These are phyloP conservation scores for Aureococcus anophagefferens DNA, from an alignment of 108 stramenopile genomes.

Conservation along the genomic window DNA sequence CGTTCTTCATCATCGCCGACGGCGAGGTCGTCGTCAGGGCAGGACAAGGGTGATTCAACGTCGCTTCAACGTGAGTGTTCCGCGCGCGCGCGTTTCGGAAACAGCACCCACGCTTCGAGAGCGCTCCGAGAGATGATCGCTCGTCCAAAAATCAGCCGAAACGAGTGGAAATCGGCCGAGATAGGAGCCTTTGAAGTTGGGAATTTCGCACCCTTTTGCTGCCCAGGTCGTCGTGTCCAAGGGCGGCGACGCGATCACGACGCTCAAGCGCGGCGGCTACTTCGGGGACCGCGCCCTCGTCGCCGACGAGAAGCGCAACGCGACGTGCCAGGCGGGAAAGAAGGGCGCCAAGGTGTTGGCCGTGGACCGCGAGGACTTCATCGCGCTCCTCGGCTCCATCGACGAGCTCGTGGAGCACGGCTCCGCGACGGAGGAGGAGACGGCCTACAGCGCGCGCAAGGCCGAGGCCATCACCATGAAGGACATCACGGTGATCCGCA, in stretches of 20 bases:
- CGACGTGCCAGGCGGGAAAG: constrained; percentile 54
- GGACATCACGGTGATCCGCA: constrained; percentile 45
- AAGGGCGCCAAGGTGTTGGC: constrained; percentile 30
- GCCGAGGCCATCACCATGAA: constrained; percentile 14
- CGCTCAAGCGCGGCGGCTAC: constrained; percentile 58
- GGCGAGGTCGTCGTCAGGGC: constrained; percentile 59
- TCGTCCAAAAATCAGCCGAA: no score
- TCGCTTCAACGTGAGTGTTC: no score
- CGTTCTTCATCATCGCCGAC: constrained; percentile 70
- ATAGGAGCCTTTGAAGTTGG: no score
- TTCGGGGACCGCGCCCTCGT: constrained; percentile 76
- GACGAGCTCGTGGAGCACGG: constrained; percentile 51
- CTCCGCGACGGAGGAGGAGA: constrained; percentile 1
- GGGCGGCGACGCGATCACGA: constrained; percentile 33
- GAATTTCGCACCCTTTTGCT: no score
- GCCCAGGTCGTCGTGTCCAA: no score
- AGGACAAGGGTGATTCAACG: constrained; percentile 29
- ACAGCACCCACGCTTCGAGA: no score
- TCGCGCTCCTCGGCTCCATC: constrained; percentile 50
- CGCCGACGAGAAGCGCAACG: constrained; percentile 56
- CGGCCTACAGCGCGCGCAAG: background rate
- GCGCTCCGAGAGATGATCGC: no score
- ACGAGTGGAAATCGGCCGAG: no score
- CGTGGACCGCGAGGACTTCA: constrained; percentile 57
- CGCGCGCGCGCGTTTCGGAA: no score